A percentile compares a stretch with the other conserved stretches of the same genome.
These are phyloP conservation scores for Fraxinus ornus DNA, from an alignment of 305 asterid genomes.

Conservation along the genomic window DNA sequence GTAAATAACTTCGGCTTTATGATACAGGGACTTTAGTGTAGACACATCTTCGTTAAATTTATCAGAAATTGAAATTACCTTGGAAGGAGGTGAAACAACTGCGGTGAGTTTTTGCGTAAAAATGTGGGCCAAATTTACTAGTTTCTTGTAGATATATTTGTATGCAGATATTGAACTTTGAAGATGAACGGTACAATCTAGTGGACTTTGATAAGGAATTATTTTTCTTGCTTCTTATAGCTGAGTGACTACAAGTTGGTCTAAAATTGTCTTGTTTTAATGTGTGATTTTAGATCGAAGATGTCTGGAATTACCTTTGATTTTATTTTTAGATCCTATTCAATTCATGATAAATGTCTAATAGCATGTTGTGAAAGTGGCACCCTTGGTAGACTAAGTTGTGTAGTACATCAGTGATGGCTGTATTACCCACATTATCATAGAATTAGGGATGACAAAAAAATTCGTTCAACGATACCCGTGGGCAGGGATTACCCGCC, in stretches of 20 bases:
- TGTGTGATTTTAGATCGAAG: not conserved
- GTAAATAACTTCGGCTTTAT: constrained; percentile 24
- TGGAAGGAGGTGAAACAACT: constrained; percentile 68
- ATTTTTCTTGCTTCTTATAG: not conserved
- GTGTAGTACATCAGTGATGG: not conserved
- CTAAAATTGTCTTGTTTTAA: not conserved
- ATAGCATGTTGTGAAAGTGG: constrained; percentile 1
- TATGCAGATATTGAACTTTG: not conserved
- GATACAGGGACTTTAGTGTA: constrained; percentile 56
- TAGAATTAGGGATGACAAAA: not conserved
- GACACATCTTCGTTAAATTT: constrained; percentile 56
- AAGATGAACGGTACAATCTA: not conserved
- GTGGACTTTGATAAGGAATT: not conserved
- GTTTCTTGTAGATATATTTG: constrained; percentile 8
- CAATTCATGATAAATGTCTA: constrained; percentile 12
- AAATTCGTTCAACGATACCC: not conserved
- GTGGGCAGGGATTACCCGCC: not conserved
- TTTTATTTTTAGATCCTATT: constrained; percentile 1
- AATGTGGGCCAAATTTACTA: not conserved
- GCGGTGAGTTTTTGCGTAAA: constrained; percentile 54
- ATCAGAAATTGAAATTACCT: constrained; percentile 70
- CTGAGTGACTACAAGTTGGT: not conserved
- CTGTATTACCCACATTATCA: not conserved
- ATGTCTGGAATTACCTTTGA: not conserved
- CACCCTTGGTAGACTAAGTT: constrained; percentile 7